phyloP scores from a whole-genome alignment of 2,329 filamentous ascomycete species.

The Colletotrichum gloeosporioides region DNA sequence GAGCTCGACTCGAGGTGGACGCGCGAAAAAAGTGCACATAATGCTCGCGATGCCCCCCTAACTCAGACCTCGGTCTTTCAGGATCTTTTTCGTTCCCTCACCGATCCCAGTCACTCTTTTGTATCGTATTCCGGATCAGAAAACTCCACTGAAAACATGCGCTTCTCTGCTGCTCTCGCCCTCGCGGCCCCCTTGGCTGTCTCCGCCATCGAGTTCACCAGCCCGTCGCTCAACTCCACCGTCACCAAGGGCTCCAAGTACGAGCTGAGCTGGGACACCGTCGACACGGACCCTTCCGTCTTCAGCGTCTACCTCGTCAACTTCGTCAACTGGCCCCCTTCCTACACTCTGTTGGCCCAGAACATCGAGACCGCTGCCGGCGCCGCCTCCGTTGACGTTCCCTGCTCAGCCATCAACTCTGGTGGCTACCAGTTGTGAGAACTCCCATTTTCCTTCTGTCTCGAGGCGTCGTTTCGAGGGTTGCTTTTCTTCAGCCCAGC shows the following conservation, averaged over 20 bases:
- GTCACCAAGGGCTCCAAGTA: slow-evolving; percentile 37
- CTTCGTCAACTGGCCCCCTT: slow-evolving; percentile 49
- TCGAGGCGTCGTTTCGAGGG: background rate
- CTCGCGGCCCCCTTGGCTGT: slow-evolving; percentile 32
- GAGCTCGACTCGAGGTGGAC: background rate
- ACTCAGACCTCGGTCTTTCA: background rate
- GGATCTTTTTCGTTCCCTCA: background rate
- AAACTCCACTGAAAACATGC: slow-evolving; percentile 26
- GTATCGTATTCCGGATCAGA: slow-evolving; percentile 4
- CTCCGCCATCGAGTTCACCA: slow-evolving; percentile 34
- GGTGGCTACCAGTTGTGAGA: slow-evolving; percentile 44
- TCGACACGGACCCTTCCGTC: slow-evolving; percentile 43
- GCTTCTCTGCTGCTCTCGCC: slow-evolving; percentile 30
- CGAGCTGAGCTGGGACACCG: slow-evolving; percentile 40
- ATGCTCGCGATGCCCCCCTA: slow-evolving; percentile 6
- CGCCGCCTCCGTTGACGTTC: slow-evolving; percentile 38
- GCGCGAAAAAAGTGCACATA: slow-evolving; percentile 9
- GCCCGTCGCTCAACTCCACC: slow-evolving; percentile 39
- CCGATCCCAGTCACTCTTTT: slow-evolving; percentile 21
- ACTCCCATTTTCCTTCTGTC: slow-evolving; percentile 6
- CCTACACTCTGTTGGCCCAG: slow-evolving; percentile 39
- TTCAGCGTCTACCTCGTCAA: slow-evolving; percentile 49
- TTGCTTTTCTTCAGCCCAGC: background rate
- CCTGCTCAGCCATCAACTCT: slow-evolving; percentile 38
- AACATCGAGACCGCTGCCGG: slow-evolving; percentile 37